phyloP scores from a whole-genome alignment of 129 eudicot species.

The Arctium minus region DNA sequence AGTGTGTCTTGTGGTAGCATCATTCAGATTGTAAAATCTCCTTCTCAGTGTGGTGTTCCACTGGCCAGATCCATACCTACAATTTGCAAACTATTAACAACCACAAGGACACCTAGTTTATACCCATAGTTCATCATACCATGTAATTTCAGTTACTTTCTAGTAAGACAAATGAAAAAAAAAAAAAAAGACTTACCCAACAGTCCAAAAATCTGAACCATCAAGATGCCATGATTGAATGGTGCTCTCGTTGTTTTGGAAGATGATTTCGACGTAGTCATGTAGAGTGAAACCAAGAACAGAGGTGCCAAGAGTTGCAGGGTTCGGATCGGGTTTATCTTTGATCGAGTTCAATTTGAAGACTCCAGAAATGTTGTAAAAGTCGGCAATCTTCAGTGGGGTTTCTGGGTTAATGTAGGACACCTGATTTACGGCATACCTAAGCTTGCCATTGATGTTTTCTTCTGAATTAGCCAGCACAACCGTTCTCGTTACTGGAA shows the following conservation, averaged over 20 bases:
- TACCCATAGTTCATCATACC: neutral
- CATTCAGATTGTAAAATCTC: constrained; percentile 57
- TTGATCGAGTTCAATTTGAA: constrained; percentile 36
- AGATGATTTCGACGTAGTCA: constrained; percentile 63
- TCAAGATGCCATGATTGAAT: constrained; percentile 87
- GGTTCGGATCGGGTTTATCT: constrained; percentile 39
- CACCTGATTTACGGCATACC: constrained; percentile 64
- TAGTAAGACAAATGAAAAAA: neutral
- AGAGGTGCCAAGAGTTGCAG: constrained; percentile 44
- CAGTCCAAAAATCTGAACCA: constrained; percentile 80
- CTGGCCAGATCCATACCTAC: constrained; percentile 63
- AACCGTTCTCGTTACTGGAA: constrained; percentile 54
- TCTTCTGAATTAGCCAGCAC: constrained; percentile 54
- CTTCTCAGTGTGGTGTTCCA: constrained; percentile 59
- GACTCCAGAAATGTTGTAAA: constrained; percentile 70
- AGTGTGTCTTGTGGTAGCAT: constrained; percentile 68
- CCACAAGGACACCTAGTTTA: neutral
- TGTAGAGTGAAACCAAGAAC: constrained; percentile 52
- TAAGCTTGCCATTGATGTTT: constrained; percentile 45
- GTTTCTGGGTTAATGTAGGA: constrained; percentile 63
- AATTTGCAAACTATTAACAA: neutral
- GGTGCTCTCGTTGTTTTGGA: constrained; percentile 71
- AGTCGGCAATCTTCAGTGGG: constrained; percentile 82
- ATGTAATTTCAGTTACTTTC: neutral
- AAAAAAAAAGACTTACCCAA: constrained; percentile 51